Evolutionary conservation across 2,329 filamentous ascomycete genomes (phyloP), one percentile per base, ranked within the genome.

Genomic region (Dothiorella sarmentorum): DNA sequence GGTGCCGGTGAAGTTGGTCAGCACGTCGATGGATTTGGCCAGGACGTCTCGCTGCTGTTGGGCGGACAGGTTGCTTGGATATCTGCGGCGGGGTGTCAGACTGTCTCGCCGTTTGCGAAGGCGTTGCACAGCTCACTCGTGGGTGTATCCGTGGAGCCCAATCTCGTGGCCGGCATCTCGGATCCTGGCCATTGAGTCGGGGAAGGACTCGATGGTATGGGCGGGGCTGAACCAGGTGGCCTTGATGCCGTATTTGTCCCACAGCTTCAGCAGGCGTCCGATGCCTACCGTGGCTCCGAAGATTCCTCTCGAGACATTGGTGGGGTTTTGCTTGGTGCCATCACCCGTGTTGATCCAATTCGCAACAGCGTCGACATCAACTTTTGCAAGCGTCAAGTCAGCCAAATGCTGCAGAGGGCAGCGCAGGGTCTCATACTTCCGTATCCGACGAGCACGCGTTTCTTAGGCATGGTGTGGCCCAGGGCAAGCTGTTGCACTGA

Each of bases 121-220:
- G 61, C 35, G 11, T 26, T 31, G 17, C 3, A 9, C 7, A 22
- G 75, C 67, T 35, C 69, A 73, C 58, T 78, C 74, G 62, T 76
- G 70, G 17, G 70, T 74, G 61, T 76, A 75, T 18, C 67, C 75
- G 63, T 77, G 70, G 15, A 76, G 64, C 2, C 71, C 74, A 9
- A 78, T 69, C 56, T 77, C 75, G 59, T 78, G 75, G 1, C 75
- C 75, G 4, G 67, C 67, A 58, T 77, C 74, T 5, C 72, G 63
- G 31, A 78, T 69, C 66, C 75, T 76, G 29, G 73, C 77, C 55
- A 80, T 70, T 65, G 78, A 78, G 22, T 73, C 70, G 0, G 78
- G 81, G 65, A 82, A 78, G 0, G 74, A 76, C 57, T 80, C 77
- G 5, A 81, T 64, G 2, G 76, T 68, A 61, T 78, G 75, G 3